A percentile compares a stretch with the other conserved stretches of the same genome.
These are phyloP conservation scores for Dimargaris xerosporica DNA, from an alignment of 192 early-diverging fungal genomes.

Conservation along the genomic window DNA sequence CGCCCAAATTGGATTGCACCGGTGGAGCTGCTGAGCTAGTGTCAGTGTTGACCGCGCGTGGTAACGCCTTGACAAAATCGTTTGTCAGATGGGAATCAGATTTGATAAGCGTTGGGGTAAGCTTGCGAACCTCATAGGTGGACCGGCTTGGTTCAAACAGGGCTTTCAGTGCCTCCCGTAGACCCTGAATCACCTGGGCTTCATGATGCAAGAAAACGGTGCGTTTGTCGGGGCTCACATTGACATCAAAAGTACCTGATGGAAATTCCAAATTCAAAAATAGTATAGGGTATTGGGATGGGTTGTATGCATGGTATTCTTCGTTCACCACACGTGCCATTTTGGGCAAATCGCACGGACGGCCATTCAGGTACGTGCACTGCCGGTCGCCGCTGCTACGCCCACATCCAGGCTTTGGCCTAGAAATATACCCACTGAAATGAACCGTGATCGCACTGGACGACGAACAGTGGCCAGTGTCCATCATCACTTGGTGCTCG, in stretches of 20 bases:
- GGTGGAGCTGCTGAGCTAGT: too few species aligned
- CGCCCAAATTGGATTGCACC: too few species aligned
- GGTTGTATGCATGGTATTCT: conserved; percentile 47
- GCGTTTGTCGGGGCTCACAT: conserved; percentile 89
- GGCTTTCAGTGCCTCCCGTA: conserved; percentile 25
- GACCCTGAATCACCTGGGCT: conserved; percentile 17
- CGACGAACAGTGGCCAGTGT: too few species aligned
- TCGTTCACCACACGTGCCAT: conserved; percentile 68
- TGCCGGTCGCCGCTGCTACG: conserved; percentile 66
- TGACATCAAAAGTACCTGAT: conserved; percentile 57
- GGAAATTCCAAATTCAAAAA: conserved; percentile 42
- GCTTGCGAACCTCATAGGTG: conserved; percentile 21
- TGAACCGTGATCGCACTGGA: too few species aligned
- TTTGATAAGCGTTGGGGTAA: background rate
- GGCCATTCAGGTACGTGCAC: conserved; percentile 77
- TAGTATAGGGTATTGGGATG: conserved; percentile 64
- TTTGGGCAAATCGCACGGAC: conserved; percentile 74
- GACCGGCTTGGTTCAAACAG: conserved; percentile 43
- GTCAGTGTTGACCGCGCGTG: too few species aligned
- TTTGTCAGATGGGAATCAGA: background rate
- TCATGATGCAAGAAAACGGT: conserved; percentile 79
- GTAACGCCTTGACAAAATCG: too few species aligned
- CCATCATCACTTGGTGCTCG: too few species aligned
- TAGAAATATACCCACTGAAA: conserved; percentile 36
- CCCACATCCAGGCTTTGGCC: conserved; percentile 48